phyloP scores from a whole-genome alignment of 2,329 filamentous ascomycete species.

The Cercospora sesami region DNA sequence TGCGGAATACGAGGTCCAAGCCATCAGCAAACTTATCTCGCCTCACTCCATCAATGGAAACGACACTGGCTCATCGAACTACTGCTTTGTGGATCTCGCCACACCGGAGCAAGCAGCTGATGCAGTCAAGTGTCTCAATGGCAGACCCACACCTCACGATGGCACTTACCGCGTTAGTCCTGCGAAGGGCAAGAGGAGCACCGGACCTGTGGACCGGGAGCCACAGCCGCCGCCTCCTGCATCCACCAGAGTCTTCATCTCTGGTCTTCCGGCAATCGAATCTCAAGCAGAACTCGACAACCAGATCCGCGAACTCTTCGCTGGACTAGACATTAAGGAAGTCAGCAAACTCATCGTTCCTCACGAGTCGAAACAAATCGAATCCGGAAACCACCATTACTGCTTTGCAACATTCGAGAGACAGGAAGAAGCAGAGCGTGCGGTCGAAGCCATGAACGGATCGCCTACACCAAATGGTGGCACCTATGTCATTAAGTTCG shows the following conservation, averaged over 20 bases:
- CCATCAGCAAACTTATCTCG: slow-evolving; percentile 49
- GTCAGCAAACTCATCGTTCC: slow-evolving; percentile 48
- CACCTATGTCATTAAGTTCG: slow-evolving; percentile 27
- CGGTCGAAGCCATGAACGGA: slow-evolving; percentile 30
- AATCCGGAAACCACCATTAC: slow-evolving; percentile 30
- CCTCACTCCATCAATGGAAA: slow-evolving; percentile 13
- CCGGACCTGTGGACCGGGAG: slow-evolving; percentile 2
- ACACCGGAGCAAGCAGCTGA: slow-evolving; percentile 31
- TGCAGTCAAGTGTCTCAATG: slow-evolving; percentile 30
- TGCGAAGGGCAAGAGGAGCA: slow-evolving; percentile 20
- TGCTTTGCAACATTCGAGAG: slow-evolving; percentile 37
- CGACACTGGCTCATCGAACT: slow-evolving; percentile 24
- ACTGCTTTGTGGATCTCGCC: slow-evolving; percentile 38
- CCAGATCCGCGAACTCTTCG: slow-evolving; percentile 49
- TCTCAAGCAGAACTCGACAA: slow-evolving; percentile 45
- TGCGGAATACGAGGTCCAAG: slow-evolving; percentile 47
- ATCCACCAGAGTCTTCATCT: slow-evolving; percentile 42
- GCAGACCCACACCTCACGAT: slow-evolving; percentile 27
- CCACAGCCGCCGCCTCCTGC: neutral
- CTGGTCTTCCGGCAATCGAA: slow-evolving; percentile 48
- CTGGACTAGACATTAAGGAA: slow-evolving; percentile 47
- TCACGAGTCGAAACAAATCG: slow-evolving; percentile 11
- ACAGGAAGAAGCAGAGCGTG: slow-evolving; percentile 31
- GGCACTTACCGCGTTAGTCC: slow-evolving; percentile 27
- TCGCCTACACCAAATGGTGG: slow-evolving; percentile 27